Conservation (phyloP, 2,329 filamentous ascomycete species). For the Periconia sp. region DNA sequence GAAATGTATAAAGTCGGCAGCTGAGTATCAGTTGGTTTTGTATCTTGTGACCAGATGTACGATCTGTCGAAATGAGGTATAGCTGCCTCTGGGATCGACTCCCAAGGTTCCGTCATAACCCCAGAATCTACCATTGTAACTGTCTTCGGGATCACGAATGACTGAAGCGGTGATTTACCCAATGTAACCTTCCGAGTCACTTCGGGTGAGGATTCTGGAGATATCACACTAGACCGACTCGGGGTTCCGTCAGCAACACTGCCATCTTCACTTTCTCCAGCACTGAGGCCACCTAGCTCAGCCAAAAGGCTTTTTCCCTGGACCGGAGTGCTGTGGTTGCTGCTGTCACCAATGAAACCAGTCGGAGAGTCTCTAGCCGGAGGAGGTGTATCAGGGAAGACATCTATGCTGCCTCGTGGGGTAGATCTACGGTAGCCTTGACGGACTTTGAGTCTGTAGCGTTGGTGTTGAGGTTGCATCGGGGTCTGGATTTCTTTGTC, state of each 20-base stretch:
- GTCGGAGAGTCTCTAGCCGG: conserved; percentile 57
- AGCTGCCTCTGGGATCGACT: conserved; percentile 37
- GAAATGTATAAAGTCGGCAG: conserved; percentile 24
- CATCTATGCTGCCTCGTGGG: conserved; percentile 60
- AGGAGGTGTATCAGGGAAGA: conserved; percentile 61
- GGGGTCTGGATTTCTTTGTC: conserved; percentile 66
- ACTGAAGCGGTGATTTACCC: conserved; percentile 25
- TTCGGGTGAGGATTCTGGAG: conserved; percentile 38
- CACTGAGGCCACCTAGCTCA: conserved; percentile 78
- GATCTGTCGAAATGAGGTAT: conserved; percentile 21
- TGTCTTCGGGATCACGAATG: conserved; percentile 23
- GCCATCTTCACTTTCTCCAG: conserved; percentile 63
- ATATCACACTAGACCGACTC: conserved; percentile 35
- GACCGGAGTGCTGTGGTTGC: conserved; percentile 49
- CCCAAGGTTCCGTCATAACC: conserved; percentile 65
- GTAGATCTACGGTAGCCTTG: conserved; percentile 60
- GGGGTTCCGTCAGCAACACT: conserved; percentile 40
- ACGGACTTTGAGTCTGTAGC: conserved; percentile 71
- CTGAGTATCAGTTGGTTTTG: conserved; percentile 19
- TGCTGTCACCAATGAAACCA: conserved; percentile 51
- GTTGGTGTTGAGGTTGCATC: conserved; percentile 63
- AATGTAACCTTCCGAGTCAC: conserved; percentile 19
- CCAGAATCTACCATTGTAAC: conserved; percentile 59
- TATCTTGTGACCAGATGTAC: conserved; percentile 30
- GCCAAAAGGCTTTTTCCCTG: conserved; percentile 82